phyloP scores from a whole-genome alignment of 257 asterid genomes.

The Capsicum chinense region DNA sequence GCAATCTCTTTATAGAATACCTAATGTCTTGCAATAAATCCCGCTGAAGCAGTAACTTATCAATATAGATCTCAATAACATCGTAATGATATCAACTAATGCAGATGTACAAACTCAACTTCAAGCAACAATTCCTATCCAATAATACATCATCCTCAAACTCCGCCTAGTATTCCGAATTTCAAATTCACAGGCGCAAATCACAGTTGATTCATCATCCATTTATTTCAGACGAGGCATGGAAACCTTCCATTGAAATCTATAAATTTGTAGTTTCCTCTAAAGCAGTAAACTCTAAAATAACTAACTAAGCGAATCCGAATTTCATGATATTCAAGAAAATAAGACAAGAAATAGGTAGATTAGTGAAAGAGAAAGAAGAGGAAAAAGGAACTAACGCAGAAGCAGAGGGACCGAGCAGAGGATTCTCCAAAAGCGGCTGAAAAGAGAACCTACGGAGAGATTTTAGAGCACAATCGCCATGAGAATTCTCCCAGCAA shows the following conservation, averaged over 20 bases:
- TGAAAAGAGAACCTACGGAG: slow-evolving; percentile 84
- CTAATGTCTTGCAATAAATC: too few relatives aligned
- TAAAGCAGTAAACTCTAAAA: background rate
- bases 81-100: background rate
- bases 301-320: background rate
- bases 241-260: background rate
- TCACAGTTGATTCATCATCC: background rate
- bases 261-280: background rate
- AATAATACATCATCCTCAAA: background rate
- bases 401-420: slow-evolving; percentile 94
- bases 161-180: background rate
- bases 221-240: background rate
- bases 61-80: background rate
- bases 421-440: slow-evolving; percentile 79
- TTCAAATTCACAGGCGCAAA: background rate
- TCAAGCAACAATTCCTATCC: background rate
- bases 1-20: too few relatives aligned
- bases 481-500: slow-evolving; percentile 71
- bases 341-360: slow-evolving; percentile 16
- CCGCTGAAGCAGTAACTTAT: background rate
- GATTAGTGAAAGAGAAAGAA: background rate
- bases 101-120: background rate
- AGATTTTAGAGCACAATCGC: slow-evolving; percentile 55
- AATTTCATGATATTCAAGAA: background rate
- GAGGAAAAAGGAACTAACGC: slow-evolving; percentile 51